Percentiles rank a stretch among this genome's conserved stretches.
These are phyloP conservation scores for Phytophthora cactorum DNA, from an alignment of 352 stramenopile species.

Conservation along the genomic window DNA sequence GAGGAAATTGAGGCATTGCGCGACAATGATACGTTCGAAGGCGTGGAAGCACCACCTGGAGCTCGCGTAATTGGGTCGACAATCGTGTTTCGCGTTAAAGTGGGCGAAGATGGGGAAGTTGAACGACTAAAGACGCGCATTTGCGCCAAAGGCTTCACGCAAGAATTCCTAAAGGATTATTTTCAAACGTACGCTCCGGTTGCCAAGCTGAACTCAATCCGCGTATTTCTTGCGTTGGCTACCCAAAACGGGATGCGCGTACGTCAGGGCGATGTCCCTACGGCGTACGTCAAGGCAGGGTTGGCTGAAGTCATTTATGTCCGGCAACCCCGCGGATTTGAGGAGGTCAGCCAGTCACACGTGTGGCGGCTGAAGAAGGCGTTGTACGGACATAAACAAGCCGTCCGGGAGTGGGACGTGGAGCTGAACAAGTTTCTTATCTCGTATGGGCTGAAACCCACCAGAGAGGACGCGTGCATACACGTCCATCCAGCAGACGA, in stretches of 20 bases:
- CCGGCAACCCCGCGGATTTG: constrained; percentile 6
- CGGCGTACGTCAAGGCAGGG: constrained; percentile 16
- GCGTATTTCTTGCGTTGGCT: constrained; percentile 1
- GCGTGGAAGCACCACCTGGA: constrained; percentile 9
- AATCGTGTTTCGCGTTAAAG: constrained; percentile 11
- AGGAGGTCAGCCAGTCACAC: constrained; percentile 8
- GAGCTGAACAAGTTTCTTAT: constrained; percentile 3
- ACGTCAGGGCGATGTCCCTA: neutral
- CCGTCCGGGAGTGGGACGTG: constrained; percentile 9
- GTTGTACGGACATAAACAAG: constrained; percentile 17
- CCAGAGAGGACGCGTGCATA: constrained; percentile 5
- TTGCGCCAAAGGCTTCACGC: constrained; percentile 11
- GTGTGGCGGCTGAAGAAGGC: constrained; percentile 22
- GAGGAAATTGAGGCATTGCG: constrained; percentile 3
- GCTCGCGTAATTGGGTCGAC: constrained; percentile 6
- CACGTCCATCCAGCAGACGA: constrained; percentile 3
- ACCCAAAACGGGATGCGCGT: constrained; percentile 7
- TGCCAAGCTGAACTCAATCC: constrained; percentile 22
- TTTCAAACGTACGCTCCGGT: neutral
- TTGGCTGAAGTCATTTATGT: constrained; percentile 12
- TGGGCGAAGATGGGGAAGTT: neutral
- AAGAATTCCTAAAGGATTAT: constrained; percentile 10
- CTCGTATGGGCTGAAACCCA: neutral
- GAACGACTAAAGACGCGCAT: constrained; percentile 27
- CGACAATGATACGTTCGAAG: constrained; percentile 9